These are phyloP conservation scores for Metarhizium anisopliae DNA, from an alignment of 2,329 filamentous ascomycete genomes.

Conservation along the genomic window DNA sequence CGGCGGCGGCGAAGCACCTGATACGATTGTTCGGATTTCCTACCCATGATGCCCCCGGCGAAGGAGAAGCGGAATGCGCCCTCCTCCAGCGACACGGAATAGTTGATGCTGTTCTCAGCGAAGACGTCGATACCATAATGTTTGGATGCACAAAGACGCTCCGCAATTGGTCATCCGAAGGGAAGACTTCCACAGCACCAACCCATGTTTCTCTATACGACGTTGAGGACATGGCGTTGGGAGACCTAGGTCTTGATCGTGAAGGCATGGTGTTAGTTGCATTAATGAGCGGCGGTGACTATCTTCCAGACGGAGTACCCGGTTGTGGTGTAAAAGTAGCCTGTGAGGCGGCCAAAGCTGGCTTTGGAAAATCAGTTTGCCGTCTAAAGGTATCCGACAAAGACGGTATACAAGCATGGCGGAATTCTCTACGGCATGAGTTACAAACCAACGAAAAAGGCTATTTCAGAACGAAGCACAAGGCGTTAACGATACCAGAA, in stretches of 20 bases:
- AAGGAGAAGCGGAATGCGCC: conserved; percentile 94
- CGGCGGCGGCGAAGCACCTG: conserved; percentile 72
- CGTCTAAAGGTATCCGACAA: conserved; percentile 50
- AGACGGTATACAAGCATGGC: conserved; percentile 59
- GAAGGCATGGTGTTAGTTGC: conserved; percentile 92
- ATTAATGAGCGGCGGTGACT: conserved; percentile 92
- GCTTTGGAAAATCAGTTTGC: conserved; percentile 73
- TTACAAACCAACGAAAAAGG: conserved; percentile 75
- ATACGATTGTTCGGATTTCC: conserved; percentile 79
- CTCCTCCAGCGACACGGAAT: conserved; percentile 71
- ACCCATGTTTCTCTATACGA: conserved; percentile 85
- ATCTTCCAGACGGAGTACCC: conserved; percentile 77
- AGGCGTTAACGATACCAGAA: conserved; percentile 64
- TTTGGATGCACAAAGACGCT: conserved; percentile 78
- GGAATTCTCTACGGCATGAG: conserved; percentile 62
- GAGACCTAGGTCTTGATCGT: conserved; percentile 57
- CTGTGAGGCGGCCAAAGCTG: conserved; percentile 80
- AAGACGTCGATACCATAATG: conserved; percentile 97
- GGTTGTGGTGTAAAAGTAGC: conserved; percentile 83
- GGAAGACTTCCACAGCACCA: conserved; percentile 53
- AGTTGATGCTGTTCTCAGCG: conserved; percentile 88
- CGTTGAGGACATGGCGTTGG: conserved; percentile 40
- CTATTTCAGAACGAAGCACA: conserved; percentile 70
- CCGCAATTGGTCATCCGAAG: conserved; percentile 75
- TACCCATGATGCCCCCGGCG: conserved; percentile 79